Evolutionary conservation across 108 stramenopile genomes (phyloP).

Genomic region (Cyclostephanos invisitatus): DNA sequence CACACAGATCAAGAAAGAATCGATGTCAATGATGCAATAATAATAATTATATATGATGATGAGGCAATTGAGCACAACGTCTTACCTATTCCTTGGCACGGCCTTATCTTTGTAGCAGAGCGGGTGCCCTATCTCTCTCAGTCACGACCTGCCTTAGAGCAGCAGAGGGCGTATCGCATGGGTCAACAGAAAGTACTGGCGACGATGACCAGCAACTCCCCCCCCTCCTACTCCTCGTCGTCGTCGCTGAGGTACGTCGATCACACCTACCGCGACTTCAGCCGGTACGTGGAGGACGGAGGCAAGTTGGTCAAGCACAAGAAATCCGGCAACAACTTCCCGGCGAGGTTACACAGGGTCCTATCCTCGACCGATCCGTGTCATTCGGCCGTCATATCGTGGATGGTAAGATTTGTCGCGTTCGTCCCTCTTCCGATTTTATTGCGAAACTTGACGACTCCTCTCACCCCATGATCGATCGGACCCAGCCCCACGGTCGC

Average conservation of each 20-base stretch:
- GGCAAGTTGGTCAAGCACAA: slow-evolving; percentile 7
- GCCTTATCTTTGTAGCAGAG: too few species aligned
- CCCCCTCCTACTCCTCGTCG: too few species aligned
- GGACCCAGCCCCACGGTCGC: slow-evolving; percentile 15
- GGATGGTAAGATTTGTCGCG: slow-evolving; percentile 2
- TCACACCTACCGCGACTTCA: slow-evolving; percentile 9
- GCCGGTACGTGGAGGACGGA: slow-evolving; percentile 11
- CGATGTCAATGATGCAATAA: too few species aligned
- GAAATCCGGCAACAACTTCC: slow-evolving; percentile 13
- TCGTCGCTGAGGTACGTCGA: not conserved
- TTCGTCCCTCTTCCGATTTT: not conserved
- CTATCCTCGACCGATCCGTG: not conserved
- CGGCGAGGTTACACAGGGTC: slow-evolving; percentile 3
- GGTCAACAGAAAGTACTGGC: not conserved
- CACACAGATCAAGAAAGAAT: too few species aligned
- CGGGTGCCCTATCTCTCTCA: too few species aligned
- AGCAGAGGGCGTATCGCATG: not conserved
- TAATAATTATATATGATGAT: too few species aligned
- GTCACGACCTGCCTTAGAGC: too few species aligned
- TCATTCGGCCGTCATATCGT: slow-evolving; percentile 2
- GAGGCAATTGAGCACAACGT: too few species aligned
- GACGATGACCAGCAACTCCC: not conserved
- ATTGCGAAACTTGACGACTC: too few species aligned
- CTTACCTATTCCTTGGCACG: too few species aligned
- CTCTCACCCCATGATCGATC: too few species aligned